A percentile compares a stretch with the other conserved stretches of the same genome.
Conservation (phyloP, 805 yeast genomes). For the Yarrowia bubula region DNA sequence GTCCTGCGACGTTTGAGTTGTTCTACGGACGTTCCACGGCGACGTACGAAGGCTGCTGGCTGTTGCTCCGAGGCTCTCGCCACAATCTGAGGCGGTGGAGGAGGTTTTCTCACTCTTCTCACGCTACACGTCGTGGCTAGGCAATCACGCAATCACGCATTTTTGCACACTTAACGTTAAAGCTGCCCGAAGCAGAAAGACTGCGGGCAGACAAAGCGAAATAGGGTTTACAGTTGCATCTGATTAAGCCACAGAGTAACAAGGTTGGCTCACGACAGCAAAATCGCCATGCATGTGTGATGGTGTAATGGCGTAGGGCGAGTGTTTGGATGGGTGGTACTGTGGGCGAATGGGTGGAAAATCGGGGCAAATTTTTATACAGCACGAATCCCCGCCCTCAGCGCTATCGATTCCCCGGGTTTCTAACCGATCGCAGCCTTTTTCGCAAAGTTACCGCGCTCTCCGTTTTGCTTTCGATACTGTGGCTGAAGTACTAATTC, state of each 20-base stretch:
- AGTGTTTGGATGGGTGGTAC: not conserved
- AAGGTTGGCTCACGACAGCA: not conserved
- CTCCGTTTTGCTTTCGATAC: not conserved
- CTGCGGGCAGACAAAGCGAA: not conserved
- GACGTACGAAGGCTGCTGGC: no score
- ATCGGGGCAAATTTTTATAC: not conserved
- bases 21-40: no score
- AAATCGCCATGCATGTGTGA: slow-evolving; percentile 21
- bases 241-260: slow-evolving; percentile 19
- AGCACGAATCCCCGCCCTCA: no score
- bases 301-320: slow-evolving; percentile 18
- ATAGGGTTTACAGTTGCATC: not conserved
- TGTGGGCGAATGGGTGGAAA: not conserved
- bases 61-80: no score
- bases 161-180: not conserved
- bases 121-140: not conserved
- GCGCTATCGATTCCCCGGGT: not conserved
- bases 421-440: not conserved
- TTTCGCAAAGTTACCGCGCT: not conserved
- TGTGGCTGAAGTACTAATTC: slow-evolving; percentile 22
- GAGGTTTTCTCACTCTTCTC: not conserved
- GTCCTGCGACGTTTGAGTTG: no score
- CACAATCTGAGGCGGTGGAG: not conserved
- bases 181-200: slow-evolving; percentile 7
- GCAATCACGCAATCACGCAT: not conserved